Conservation (phyloP, 768 basidiomycete species). For the Daedaleopsis sinensis region DNA sequence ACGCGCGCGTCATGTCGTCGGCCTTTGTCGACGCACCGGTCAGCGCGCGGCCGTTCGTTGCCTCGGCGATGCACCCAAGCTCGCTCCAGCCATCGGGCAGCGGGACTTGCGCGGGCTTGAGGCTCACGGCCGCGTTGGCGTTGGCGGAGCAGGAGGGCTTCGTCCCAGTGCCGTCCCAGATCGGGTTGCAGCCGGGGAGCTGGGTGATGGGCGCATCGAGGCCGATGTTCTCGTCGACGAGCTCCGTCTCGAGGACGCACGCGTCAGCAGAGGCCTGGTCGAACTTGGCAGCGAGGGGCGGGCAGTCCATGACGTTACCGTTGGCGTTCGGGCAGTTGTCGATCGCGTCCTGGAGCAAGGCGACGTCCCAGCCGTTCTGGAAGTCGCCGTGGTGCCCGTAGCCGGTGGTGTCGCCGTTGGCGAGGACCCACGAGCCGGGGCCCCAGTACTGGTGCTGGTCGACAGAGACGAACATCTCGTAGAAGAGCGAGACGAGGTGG, state of each 20-base stretch:
- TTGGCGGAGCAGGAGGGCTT: conserved; percentile 10
- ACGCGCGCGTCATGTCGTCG: conserved; percentile 25
- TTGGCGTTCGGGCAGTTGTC: conserved; percentile 28
- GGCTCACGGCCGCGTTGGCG: conserved; percentile 6
- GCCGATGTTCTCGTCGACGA: conserved; percentile 24
- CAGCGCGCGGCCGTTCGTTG: conserved; percentile 28
- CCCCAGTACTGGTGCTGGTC: conserved; percentile 21
- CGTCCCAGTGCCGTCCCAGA: conserved; percentile 17
- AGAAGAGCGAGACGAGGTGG: conserved; percentile 30
- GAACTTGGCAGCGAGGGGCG: conserved; percentile 23
- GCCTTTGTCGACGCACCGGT: conserved; percentile 20
- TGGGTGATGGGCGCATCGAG: conserved; percentile 16
- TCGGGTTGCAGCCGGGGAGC: conserved; percentile 30
- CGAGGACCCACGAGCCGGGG: conserved; percentile 24
- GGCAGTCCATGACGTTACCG: conserved; percentile 29
- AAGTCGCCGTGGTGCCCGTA: conserved; percentile 30
- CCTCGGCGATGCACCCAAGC: conserved; percentile 29
- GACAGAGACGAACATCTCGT: conserved; percentile 25
- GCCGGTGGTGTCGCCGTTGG: conserved; percentile 29
- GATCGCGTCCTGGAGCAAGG: conserved; percentile 25
- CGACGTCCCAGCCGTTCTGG: conserved; percentile 26
- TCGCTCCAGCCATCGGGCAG: conserved; percentile 25
- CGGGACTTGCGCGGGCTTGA: conserved; percentile 15
- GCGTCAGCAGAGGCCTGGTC: conserved; percentile 22
- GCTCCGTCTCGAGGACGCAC: conserved; percentile 20